phyloP scores from a whole-genome alignment of 768 basidiomycete genomes.

The Tylopilus balloui region DNA sequence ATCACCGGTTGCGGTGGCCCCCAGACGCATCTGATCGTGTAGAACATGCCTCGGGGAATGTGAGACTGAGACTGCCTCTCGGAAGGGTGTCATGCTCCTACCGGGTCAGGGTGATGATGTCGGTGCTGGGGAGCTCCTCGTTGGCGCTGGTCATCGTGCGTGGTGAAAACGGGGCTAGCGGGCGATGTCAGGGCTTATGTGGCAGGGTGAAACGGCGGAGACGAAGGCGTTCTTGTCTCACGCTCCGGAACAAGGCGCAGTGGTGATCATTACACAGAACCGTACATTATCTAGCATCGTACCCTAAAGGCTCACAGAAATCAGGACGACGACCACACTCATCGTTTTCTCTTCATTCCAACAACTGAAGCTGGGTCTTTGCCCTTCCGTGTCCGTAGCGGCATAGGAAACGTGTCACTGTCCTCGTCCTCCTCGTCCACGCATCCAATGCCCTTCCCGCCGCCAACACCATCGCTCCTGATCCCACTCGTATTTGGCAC shows the following conservation, averaged over 20 bases:
- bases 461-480: slow-evolving; percentile 34
- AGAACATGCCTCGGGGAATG: slow-evolving; percentile 69
- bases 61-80: slow-evolving; percentile 4
- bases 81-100: slow-evolving; percentile 31
- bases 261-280: slow-evolving; percentile 14
- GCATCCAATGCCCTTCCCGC: slow-evolving; percentile 17
- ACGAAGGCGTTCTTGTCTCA: slow-evolving; percentile 27
- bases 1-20: slow-evolving; percentile 84
- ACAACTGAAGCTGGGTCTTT: slow-evolving; percentile 43
- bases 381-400: slow-evolving; percentile 64
- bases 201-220: slow-evolving; percentile 8
- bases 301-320: too few species aligned
- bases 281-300: slow-evolving; percentile 19
- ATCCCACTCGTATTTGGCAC: slow-evolving; percentile 62
- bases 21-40: slow-evolving; percentile 77
- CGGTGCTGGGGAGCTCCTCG: slow-evolving; percentile 73
- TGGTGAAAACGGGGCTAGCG: neutral
- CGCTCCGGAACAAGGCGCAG: slow-evolving; percentile 22
- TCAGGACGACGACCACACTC: too few species aligned
- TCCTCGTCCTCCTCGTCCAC: slow-evolving; percentile 65
- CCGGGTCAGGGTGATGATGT: slow-evolving; percentile 92
- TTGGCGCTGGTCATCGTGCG: slow-evolving; percentile 25
- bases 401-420: slow-evolving; percentile 63
- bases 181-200: slow-evolving; percentile 7
- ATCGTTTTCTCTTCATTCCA: slow-evolving; percentile 68